Conservation (phyloP, 768 basidiomycete genomes). For the Mycena sanguinolenta region DNA sequence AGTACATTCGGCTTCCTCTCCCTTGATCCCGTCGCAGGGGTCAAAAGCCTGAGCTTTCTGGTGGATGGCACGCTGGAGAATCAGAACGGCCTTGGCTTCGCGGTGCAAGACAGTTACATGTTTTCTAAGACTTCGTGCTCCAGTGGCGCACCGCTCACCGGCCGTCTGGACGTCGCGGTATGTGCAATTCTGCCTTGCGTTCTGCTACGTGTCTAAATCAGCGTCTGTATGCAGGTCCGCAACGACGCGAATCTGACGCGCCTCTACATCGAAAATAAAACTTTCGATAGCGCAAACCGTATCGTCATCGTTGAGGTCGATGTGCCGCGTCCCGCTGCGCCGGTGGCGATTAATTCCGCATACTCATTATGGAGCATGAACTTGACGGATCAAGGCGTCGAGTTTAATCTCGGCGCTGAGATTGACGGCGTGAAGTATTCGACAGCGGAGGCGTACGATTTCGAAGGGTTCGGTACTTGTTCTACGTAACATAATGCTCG, state of each 20-base stretch:
- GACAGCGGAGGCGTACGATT: slow-evolving; percentile 2
- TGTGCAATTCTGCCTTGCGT: too few species aligned
- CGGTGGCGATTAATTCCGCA: not conserved
- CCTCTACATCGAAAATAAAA: slow-evolving; percentile 13
- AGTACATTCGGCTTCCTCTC: not conserved
- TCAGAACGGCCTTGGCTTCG: slow-evolving; percentile 13
- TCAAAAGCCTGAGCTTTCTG: slow-evolving; percentile 10
- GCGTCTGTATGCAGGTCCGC: slow-evolving; percentile 13
- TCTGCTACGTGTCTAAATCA: too few species aligned
- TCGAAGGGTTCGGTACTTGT: too few species aligned
- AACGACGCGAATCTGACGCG: slow-evolving; percentile 7
- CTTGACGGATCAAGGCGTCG: slow-evolving; percentile 13
- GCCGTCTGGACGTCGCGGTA: too few species aligned
- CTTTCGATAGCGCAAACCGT: not conserved
- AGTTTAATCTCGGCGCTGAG: slow-evolving; percentile 11
- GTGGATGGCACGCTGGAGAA: slow-evolving; percentile 10
- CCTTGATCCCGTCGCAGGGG: not conserved
- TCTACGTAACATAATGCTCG: too few species aligned
- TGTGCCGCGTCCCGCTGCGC: not conserved
- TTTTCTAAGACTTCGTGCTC: slow-evolving; percentile 8
- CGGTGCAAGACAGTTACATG: slow-evolving; percentile 16
- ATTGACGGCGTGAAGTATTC: slow-evolving; percentile 26
- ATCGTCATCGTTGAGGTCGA: slow-evolving; percentile 3
- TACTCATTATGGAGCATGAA: slow-evolving; percentile 20
- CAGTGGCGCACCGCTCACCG: not conserved